Conservation (phyloP, 2,329 filamentous ascomycete genomes). For the Botrytis aclada region DNA sequence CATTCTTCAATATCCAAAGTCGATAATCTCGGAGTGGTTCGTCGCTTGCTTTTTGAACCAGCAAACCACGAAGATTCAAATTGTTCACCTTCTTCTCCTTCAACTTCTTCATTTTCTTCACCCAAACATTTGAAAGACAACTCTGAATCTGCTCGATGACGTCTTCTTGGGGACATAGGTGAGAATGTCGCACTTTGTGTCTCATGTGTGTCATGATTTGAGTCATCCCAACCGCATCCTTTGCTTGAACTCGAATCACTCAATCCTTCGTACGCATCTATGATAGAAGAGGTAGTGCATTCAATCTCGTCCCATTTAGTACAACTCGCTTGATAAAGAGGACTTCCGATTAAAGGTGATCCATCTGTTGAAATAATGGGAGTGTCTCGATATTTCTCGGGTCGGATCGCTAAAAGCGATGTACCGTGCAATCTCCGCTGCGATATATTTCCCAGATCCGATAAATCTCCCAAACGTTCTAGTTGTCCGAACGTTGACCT, state of each 20-base stretch:
- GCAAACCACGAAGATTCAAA: conserved; percentile 25
- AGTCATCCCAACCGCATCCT: conserved; percentile 4
- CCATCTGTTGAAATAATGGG: conserved; percentile 29
- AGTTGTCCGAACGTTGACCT: conserved; percentile 17
- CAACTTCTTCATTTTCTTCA: not conserved
- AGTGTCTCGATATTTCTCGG: conserved; percentile 28
- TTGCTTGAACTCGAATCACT: conserved; percentile 12
- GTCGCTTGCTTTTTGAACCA: conserved; percentile 16
- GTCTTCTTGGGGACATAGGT: not conserved
- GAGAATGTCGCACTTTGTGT: conserved; percentile 1
- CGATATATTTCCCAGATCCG: not conserved
- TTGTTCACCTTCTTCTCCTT: not conserved
- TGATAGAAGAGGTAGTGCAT: conserved; percentile 22
- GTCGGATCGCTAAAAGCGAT: conserved; percentile 14
- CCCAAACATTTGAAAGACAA: conserved; percentile 33
- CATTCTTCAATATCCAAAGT: conserved; percentile 28
- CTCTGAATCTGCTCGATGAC: conserved; percentile 24
- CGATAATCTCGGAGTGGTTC: conserved; percentile 2
- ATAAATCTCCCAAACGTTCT: conserved; percentile 6
- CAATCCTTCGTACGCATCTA: conserved; percentile 22
- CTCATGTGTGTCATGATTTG: not conserved
- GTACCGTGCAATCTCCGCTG: not conserved
- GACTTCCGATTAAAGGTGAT: conserved; percentile 25
- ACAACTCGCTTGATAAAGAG: conserved; percentile 23
- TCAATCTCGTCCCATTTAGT: conserved; percentile 18